Percentiles rank a stretch among this genome's conserved stretches.
Conservation (phyloP, 139 green algal species). For the Nannochloris sp. region DNA sequence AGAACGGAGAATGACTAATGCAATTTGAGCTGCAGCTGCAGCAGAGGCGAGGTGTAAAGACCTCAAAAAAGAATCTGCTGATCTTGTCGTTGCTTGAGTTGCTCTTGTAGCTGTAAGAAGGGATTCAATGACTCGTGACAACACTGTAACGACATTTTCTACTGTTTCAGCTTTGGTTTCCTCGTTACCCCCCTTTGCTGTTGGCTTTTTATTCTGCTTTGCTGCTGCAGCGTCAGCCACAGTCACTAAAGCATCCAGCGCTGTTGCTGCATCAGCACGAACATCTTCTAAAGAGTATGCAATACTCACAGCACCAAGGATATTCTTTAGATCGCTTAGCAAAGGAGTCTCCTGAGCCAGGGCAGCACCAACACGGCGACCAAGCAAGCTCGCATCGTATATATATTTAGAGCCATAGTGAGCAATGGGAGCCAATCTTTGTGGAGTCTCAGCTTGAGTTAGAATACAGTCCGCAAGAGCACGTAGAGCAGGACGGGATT, state of each 20-base stretch:
- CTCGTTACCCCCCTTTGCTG: background rate
- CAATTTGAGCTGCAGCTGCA: slow-evolving; percentile 7
- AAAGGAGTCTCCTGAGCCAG: too few species aligned
- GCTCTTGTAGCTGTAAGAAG: background rate
- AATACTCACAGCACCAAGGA: slow-evolving; percentile 18
- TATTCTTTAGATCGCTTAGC: background rate
- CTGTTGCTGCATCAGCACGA: slow-evolving; percentile 7
- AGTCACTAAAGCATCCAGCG: slow-evolving; percentile 13
- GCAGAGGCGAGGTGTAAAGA: background rate
- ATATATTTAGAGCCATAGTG: background rate
- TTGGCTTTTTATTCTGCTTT: background rate
- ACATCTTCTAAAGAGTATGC: slow-evolving; percentile 25
- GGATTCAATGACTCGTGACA: background rate
- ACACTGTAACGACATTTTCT: background rate
- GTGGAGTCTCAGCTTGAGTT: background rate
- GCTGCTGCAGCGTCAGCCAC: background rate
- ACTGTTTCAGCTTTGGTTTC: background rate
- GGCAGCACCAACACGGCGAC: background rate
- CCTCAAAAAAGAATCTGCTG: background rate
- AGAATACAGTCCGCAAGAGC: slow-evolving; percentile 4
- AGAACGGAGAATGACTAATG: slow-evolving; percentile 18
- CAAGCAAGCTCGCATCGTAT: slow-evolving; percentile 16
- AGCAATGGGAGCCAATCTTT: too few species aligned
- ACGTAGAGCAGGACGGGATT: background rate
- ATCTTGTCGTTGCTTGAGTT: background rate